These are phyloP conservation scores for Cicer yamashitae DNA, from an alignment of 306 rosid genomes.

Conservation along the genomic window DNA sequence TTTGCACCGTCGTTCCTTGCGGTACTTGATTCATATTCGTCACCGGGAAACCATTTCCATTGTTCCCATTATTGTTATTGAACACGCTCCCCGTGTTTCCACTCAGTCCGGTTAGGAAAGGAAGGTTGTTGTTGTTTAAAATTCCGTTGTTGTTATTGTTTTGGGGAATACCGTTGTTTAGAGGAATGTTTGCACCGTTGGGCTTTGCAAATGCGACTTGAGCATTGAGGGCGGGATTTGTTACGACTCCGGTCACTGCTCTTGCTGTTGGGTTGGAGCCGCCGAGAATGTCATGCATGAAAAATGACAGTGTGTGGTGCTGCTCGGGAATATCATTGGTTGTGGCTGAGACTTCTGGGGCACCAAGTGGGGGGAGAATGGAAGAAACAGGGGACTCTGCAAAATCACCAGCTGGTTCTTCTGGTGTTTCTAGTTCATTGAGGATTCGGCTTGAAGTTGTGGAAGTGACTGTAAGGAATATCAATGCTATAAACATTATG, in stretches of 20 bases:
- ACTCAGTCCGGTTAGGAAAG: constrained; percentile 81
- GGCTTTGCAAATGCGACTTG: constrained; percentile 90
- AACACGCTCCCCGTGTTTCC: constrained; percentile 59
- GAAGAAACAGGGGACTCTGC: constrained; percentile 47
- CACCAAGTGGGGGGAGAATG: constrained; percentile 35
- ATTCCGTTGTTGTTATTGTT: constrained; percentile 71
- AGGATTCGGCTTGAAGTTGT: constrained; percentile 51
- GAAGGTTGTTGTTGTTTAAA: constrained; percentile 78
- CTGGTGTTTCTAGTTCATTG: constrained; percentile 34
- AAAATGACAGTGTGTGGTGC: constrained; percentile 58
- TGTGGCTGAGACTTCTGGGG: constrained; percentile 35
- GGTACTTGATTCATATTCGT: constrained; percentile 59
- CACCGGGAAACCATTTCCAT: constrained; percentile 56
- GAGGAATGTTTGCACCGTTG: constrained; percentile 71
- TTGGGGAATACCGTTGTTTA: constrained; percentile 65
- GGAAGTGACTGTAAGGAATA: constrained; percentile 45
- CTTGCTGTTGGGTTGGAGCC: constrained; percentile 78
- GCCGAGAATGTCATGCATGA: constrained; percentile 79
- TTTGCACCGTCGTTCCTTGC: constrained; percentile 59
- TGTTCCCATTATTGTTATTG: constrained; percentile 54
- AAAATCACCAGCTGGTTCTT: constrained; percentile 36
- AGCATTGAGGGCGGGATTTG: constrained; percentile 75
- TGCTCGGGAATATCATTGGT: constrained; percentile 20
- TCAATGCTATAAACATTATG: constrained; percentile 39
- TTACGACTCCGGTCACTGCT: constrained; percentile 70